Evolutionary conservation across 139 green algal species (phyloP).

Genomic region (Chara braunii): DNA sequence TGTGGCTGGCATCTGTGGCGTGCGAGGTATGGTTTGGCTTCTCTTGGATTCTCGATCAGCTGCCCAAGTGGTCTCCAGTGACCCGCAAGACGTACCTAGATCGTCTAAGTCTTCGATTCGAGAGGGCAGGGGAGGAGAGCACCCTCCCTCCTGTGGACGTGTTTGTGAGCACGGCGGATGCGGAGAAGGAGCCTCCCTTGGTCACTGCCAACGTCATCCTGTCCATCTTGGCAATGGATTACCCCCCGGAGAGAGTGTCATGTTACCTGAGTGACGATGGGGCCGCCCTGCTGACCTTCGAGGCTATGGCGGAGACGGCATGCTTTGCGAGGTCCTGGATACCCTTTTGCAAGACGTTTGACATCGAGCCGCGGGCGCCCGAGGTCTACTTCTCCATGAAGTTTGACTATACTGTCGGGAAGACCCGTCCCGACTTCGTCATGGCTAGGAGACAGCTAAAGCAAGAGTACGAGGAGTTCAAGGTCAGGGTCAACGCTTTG

Average conservation of each 20-base stretch:
- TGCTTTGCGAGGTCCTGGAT: conserved; percentile 35
- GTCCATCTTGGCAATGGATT: conserved; percentile 26
- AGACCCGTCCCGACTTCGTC: conserved; percentile 32
- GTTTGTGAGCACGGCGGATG: conserved; percentile 38
- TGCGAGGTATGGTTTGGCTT: conserved; percentile 36
- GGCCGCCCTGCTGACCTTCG: conserved; percentile 35
- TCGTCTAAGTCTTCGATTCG: conserved; percentile 21
- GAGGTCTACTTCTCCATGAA: conserved; percentile 34
- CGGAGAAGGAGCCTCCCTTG: conserved; percentile 26
- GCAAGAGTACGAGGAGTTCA: conserved; percentile 40
- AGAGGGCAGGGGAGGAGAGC: conserved; percentile 14
- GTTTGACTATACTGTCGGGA: conserved; percentile 21
- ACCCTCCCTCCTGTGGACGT: conserved; percentile 33
- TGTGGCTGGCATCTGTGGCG: conserved; percentile 24
- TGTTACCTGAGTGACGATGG: conserved; percentile 36
- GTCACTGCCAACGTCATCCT: conserved; percentile 34
- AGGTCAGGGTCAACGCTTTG: conserved; percentile 30
- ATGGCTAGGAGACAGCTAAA: conserved; percentile 21
- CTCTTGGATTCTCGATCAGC: conserved; percentile 30
- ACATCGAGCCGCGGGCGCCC: conserved; percentile 30
- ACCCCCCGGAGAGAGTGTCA: conserved; percentile 22
- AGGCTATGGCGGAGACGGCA: conserved; percentile 38
- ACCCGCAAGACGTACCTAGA: conserved; percentile 34
- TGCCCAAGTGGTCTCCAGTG: conserved; percentile 36
- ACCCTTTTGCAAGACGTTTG: conserved; percentile 32